Conservation (phyloP, 306 rosid species). For the Ormosia semicastrata region DNA sequence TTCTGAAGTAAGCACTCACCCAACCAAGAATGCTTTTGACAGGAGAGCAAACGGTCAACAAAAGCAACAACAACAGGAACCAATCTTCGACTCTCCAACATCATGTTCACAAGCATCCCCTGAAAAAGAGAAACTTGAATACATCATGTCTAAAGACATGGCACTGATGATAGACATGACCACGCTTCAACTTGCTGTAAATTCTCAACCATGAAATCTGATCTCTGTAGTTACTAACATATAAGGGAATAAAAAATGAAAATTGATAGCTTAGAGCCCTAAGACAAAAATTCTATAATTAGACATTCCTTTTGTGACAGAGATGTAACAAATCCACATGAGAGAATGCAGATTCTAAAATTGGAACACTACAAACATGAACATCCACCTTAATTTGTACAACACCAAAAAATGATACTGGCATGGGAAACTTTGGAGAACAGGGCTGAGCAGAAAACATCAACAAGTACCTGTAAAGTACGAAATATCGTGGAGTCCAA, state of each 20-base stretch:
- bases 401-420: neutral
- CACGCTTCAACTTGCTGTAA: neutral
- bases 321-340: neutral
- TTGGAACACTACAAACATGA: neutral
- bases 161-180: neutral
- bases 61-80: slow-evolving; percentile 86
- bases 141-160: neutral
- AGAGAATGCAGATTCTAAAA: slow-evolving; percentile 11
- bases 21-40: slow-evolving; percentile 82
- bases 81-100: slow-evolving; percentile 67
- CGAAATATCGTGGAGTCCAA: slow-evolving; percentile 62
- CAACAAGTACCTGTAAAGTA: slow-evolving; percentile 58
- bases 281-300: neutral
- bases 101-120: slow-evolving; percentile 79
- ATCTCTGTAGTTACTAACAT: slow-evolving; percentile 19
- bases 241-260: neutral
- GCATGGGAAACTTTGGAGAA: neutral
- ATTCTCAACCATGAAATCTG: slow-evolving; percentile 14
- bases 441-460: too few relatives aligned
- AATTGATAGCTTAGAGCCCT: neutral
- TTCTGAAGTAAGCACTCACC: slow-evolving; percentile 91
- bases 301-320: neutral
- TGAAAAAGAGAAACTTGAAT: slow-evolving; percentile 36
- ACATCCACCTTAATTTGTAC: neutral
- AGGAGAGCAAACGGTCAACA: slow-evolving; percentile 74